Base-by-base conservation (phyloP, 1,284 basidiomycete species). In the Cystobasidium slooffiae region DNA sequence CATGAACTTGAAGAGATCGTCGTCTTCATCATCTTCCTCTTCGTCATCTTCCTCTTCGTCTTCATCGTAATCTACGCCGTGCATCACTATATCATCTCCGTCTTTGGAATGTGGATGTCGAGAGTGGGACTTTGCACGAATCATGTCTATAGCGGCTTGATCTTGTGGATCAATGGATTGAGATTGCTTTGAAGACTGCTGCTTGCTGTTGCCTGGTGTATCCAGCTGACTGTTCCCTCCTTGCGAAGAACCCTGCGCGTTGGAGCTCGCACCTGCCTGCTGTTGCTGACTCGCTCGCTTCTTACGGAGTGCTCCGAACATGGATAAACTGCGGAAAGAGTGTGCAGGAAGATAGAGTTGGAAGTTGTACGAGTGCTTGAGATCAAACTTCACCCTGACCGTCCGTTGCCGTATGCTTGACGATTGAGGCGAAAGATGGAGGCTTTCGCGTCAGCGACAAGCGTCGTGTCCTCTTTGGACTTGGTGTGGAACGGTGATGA, bases 21-120 rank as follows among this genome's bases (percentile, higher is more conserved):
- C 62, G 18, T 73, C 70, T 3, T 59, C 53, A 16, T 73, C 70
- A 1, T 65, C 51, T 20, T 53, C 69, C 3, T 72, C 62, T 1
- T 65, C 22, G 2, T 64, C 59, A 16, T 51, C 68, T 8, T 63
- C 39, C 4, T 41, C 68, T 12, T 51, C 16, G 8, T 18, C 46
- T 9, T 44, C 37, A 12, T 5, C 12, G 31, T 31, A 18, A 18
- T 63, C 61, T 39, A 43, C 51, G 22, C 43, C 41, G 44, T 20
- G 44, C 20, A 52, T 51, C 22, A 7, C 18, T 12, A 51, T 53
- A 49, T 55, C 61, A 0, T 72, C 69, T n/a, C 20, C 49, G 46
- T 72, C 69, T 46, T 72, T 72, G 22, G 69, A 65, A 61, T 72
- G 69, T 3, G 69, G 69, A 58, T 72, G 62, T 31, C 31, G 53